Evolutionary conservation across 2,329 filamentous ascomycete genomes (phyloP).

Genomic region (Thermoascus crustaceus): DNA sequence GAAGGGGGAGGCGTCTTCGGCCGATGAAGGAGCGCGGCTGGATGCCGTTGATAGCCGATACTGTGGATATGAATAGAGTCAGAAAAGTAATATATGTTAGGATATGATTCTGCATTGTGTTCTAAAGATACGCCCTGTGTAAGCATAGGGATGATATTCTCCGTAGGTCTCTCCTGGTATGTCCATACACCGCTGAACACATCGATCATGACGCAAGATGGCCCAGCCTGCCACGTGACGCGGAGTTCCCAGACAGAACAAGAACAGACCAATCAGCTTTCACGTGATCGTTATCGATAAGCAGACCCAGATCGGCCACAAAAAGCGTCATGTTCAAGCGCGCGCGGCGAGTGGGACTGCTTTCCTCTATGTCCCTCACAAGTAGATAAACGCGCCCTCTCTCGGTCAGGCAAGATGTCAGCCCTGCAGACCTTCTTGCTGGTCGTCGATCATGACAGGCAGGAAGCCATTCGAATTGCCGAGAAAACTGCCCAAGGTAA

Average conservation of each 20-base stretch:
- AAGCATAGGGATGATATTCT: no score
- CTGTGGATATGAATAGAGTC: conserved; percentile 7
- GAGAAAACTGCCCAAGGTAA: conserved; percentile 37
- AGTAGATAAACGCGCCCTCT: conserved; percentile 2
- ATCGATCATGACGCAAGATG: no score
- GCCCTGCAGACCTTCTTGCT: conserved; percentile 43
- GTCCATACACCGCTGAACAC: no score
- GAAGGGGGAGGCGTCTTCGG: conserved; percentile 15
- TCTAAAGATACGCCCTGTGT: neutral
- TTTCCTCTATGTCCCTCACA: conserved; percentile 8
- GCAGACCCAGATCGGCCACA: conserved; percentile 9
- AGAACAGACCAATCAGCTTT: no score
- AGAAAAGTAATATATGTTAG: conserved; percentile 3
- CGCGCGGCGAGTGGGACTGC: no score
- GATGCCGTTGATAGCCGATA: conserved; percentile 9
- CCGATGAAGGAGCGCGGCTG: conserved; percentile 8
- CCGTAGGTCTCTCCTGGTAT: no score
- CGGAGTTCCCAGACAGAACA: conserved; percentile 6
- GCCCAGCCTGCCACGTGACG: no score
- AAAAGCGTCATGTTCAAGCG: conserved; percentile 16
- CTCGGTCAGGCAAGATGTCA: conserved; percentile 31
- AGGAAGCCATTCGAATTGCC: conserved; percentile 39
- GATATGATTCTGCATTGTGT: conserved; percentile 3
- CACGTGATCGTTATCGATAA: conserved; percentile 31
- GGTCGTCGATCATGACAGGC: conserved; percentile 38